Base-by-base conservation (phyloP, 257 asterid genomes). In the Hygrophila difformis region DNA sequence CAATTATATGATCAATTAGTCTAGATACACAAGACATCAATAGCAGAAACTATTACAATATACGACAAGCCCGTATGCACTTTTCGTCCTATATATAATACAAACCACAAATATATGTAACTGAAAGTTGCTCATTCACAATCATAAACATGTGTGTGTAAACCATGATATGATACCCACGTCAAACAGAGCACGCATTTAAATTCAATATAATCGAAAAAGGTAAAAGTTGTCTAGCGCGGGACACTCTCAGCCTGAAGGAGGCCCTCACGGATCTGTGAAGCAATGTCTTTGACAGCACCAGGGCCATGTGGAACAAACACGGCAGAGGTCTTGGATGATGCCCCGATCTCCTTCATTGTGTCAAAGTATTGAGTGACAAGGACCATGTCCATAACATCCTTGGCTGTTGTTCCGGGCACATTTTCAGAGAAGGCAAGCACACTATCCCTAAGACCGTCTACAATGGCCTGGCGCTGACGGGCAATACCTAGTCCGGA, bases 371-470 rank as follows among this genome's bases (percentile, higher is more conserved):
- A 66, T 10, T 68, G 66, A 13, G 74, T 68, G 3, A 68, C 28
- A 4, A 68, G 51, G 33, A 68, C 67, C 75, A 68, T 68, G 61
- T 68, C 75, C 75, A 68, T 54, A 34, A 63, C 64, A 4, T 68
- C 75, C 61, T 68, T 68, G 0, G 71, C 61, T 20, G 57, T 16
- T 1, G 75, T 63, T 33, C 71, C 67, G 0, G 70, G 75, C 31
- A 68, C 75, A 14, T 68, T 58, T 18, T 54, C 67, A 0, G 67
- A 63, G 57, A 63, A 63, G 24, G 63, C 64, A 0, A 68, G 21
- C 8, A 63, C 70, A 8, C 75, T 68, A 56, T 68, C 70, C 0
- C 63, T 37, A 1, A 68, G 70, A n/a, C 74, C 75, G 4, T 59
- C 61, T n/a, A 54, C 70, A 0, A 68, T 63, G 50, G 70, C 75